Evolutionary conservation across 441 rosid genomes (phyloP).

Genomic region (Monsonia emarginata): DNA sequence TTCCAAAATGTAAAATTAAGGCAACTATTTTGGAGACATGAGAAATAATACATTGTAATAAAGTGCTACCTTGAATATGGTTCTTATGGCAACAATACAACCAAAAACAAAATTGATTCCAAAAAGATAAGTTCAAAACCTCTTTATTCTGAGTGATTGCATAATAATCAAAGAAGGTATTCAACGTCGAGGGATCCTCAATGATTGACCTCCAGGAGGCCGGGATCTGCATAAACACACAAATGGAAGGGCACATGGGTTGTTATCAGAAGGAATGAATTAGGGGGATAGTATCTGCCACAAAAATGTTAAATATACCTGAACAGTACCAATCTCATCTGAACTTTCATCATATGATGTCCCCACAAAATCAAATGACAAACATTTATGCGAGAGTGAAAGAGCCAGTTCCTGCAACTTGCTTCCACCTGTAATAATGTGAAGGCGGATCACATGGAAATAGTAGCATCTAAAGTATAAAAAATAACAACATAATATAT

Average conservation of each 20-base stretch:
- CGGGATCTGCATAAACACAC: slow-evolving; percentile 17
- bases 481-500: neutral
- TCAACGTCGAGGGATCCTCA: slow-evolving; percentile 24
- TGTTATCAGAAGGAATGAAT: neutral
- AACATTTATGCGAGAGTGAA: slow-evolving; percentile 24
- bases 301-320: slow-evolving; percentile 17
- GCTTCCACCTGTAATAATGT: slow-evolving; percentile 13
- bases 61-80: neutral
- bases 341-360: slow-evolving; percentile 24
- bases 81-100: neutral
- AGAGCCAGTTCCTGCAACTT: slow-evolving; percentile 25
- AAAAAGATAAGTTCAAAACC: slow-evolving; percentile 5
- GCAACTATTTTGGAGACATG: neutral
- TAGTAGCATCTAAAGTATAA: neutral
- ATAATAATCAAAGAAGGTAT: slow-evolving; percentile 26
- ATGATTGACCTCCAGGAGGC: slow-evolving; percentile 20
- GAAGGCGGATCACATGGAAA: neutral
- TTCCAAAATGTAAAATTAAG: neutral
- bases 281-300: neutral
- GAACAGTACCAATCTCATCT: slow-evolving; percentile 26
- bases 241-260: neutral
- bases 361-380: slow-evolving; percentile 30
- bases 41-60: neutral
- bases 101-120: neutral
- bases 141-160: slow-evolving; percentile 21